phyloP scores from a whole-genome alignment of 2,329 filamentous ascomycete species.

The Alternaria gaisen region DNA sequence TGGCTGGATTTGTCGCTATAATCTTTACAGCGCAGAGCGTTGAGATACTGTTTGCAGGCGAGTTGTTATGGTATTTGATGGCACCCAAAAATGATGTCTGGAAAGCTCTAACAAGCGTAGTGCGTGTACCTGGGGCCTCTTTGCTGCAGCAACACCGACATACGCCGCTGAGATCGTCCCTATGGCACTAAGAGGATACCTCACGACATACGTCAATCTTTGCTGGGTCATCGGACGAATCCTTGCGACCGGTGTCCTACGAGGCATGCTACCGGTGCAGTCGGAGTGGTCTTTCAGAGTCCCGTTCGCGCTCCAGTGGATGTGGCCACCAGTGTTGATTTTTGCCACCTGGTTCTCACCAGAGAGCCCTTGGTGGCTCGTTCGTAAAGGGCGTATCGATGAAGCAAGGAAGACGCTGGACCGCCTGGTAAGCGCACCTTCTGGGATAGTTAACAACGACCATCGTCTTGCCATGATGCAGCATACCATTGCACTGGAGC shows the following conservation, averaged over 20 bases:
- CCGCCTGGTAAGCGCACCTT: slow-evolving; percentile 68
- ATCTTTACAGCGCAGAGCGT: slow-evolving; percentile 29
- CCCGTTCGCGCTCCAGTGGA: slow-evolving; percentile 74
- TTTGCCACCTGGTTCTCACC: slow-evolving; percentile 71
- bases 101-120: not conserved
- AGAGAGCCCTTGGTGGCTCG: slow-evolving; percentile 75
- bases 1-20: slow-evolving; percentile 16
- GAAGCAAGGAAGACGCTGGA: slow-evolving; percentile 63
- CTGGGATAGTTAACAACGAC: slow-evolving; percentile 42
- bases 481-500: slow-evolving; percentile 80
- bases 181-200: slow-evolving; percentile 66
- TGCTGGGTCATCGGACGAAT: slow-evolving; percentile 76
- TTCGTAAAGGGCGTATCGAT: slow-evolving; percentile 67
- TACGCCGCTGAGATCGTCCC: slow-evolving; percentile 68
- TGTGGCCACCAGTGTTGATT: slow-evolving; percentile 72
- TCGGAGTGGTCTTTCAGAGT: slow-evolving; percentile 72
- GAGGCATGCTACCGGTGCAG: slow-evolving; percentile 66
- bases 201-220: slow-evolving; percentile 71
- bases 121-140: slow-evolving; percentile 52
- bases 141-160: slow-evolving; percentile 49
- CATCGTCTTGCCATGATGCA: slow-evolving; percentile 83
- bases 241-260: slow-evolving; percentile 73
- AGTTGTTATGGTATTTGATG: slow-evolving; percentile 55
- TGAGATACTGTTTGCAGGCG: slow-evolving; percentile 66
- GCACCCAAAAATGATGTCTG: not conserved